Evolutionary conservation across 2,329 filamentous ascomycete species (phyloP).

Genomic region (Chaetomium globosum): DNA sequence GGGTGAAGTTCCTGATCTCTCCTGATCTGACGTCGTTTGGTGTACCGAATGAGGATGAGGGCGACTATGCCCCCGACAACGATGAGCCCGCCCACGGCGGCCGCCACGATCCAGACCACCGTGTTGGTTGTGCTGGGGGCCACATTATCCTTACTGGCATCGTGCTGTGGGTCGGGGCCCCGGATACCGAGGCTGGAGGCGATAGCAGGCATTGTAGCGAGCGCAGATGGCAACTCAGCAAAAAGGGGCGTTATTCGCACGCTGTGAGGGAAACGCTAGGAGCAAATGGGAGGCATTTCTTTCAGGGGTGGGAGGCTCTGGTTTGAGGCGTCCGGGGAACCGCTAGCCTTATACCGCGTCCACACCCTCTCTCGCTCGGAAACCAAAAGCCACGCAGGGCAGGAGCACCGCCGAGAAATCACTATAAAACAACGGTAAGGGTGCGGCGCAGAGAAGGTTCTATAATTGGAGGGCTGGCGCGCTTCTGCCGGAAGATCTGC

Average conservation of each 20-base stretch:
- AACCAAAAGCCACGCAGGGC: background rate
- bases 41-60: constrained; percentile 31
- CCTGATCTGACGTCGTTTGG: constrained; percentile 35
- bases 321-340: background rate
- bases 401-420: background rate
- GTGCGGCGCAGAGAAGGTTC: constrained; percentile 12
- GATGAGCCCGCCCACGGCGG: constrained; percentile 37
- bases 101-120: constrained; percentile 37
- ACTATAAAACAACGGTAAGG: background rate
- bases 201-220: constrained; percentile 18
- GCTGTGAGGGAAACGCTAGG: background rate
- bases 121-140: constrained; percentile 12
- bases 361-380: background rate
- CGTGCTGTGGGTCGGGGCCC: constrained; percentile 3
- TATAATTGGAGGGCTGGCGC: constrained; percentile 20
- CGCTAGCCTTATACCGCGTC: background rate
- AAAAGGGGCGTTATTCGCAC: background rate
- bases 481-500: constrained; percentile 6
- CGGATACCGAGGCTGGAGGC: constrained; percentile 1
- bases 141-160: constrained; percentile 1
- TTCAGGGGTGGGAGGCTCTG: background rate
- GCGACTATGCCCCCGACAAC: constrained; percentile 35
- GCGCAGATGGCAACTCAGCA: background rate
- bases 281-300: background rate
- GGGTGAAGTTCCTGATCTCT: constrained; percentile 37